These are phyloP conservation scores for Achaetomium macrosporum DNA, from an alignment of 2,329 filamentous ascomycete genomes.

Conservation along the genomic window DNA sequence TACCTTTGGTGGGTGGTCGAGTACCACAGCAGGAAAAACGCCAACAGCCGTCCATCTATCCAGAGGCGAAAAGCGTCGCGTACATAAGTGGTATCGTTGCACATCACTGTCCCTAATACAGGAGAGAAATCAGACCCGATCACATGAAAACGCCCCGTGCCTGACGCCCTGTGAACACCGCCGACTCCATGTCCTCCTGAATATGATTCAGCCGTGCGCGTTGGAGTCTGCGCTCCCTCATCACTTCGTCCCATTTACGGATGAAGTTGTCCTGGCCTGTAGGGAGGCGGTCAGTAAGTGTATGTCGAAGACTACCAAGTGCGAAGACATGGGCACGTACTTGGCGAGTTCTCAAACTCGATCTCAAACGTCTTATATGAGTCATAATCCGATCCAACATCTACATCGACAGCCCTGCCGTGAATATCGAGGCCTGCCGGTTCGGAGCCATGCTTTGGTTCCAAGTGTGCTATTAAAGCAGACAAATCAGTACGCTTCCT, in stretches of 20 bases:
- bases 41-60: no score
- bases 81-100: background rate
- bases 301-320: background rate
- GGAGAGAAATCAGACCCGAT: background rate
- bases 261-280: constrained; percentile 27
- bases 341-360: constrained; percentile 29
- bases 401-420: constrained; percentile 22
- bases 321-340: constrained; percentile 16
- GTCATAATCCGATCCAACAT: constrained; percentile 24
- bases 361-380: constrained; percentile 30
- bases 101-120: no score
- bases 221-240: constrained; percentile 24
- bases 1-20: no score
- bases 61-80: no score
- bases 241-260: constrained; percentile 29
- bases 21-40: background rate
- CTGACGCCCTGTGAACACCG: constrained; percentile 23
- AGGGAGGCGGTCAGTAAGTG: background rate
- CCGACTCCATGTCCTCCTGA: constrained; percentile 26
- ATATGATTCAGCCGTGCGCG: constrained; percentile 22
- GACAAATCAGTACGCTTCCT: background rate
- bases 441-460: constrained; percentile 20
- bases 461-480: constrained; percentile 18
- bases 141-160: constrained; percentile 21
- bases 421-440: constrained; percentile 25